These are phyloP conservation scores for Aspergillus sp. DNA, from an alignment of 2,329 filamentous ascomycete genomes.

Conservation along the genomic window DNA sequence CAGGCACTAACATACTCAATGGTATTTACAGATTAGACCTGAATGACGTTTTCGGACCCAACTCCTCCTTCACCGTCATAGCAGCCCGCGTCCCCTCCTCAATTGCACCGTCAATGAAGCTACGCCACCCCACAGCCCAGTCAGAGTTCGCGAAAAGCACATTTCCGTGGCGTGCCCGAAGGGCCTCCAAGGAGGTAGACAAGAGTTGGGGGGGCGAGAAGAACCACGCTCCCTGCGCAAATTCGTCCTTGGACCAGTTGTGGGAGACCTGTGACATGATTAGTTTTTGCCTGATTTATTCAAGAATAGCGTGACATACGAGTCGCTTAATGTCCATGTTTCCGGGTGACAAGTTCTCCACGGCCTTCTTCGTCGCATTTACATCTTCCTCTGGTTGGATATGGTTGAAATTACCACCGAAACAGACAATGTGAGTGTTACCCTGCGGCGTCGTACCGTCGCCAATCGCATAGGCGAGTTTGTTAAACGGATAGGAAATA, in stretches of 20 bases:
- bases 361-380: conserved; percentile 28
- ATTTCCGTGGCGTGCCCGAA: conserved; percentile 43
- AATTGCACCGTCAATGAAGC: conserved; percentile 52
- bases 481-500: conserved; percentile 44
- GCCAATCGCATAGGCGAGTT: conserved; percentile 44
- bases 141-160: conserved; percentile 49
- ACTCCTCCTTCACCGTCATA: conserved; percentile 24
- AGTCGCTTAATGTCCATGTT: conserved; percentile 23
- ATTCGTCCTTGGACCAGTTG: conserved; percentile 50
- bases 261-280: conserved; percentile 38
- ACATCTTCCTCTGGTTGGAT: conserved; percentile 46
- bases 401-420: conserved; percentile 44
- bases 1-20: too few relatives aligned
- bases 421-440: conserved; percentile 49
- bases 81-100: conserved; percentile 44
- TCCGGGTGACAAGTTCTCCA: conserved; percentile 31
- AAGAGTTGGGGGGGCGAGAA: conserved; percentile 40
- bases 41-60: neutral
- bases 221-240: conserved; percentile 47
- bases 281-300: neutral
- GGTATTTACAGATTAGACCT: neutral
- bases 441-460: conserved; percentile 46
- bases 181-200: conserved; percentile 37
- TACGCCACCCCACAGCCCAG: conserved; percentile 50
- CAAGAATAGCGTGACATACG: conserved; percentile 9